Evolutionary conservation across 73 alveolate species (phyloP).

Genomic region (Effrenium voratum): DNA sequence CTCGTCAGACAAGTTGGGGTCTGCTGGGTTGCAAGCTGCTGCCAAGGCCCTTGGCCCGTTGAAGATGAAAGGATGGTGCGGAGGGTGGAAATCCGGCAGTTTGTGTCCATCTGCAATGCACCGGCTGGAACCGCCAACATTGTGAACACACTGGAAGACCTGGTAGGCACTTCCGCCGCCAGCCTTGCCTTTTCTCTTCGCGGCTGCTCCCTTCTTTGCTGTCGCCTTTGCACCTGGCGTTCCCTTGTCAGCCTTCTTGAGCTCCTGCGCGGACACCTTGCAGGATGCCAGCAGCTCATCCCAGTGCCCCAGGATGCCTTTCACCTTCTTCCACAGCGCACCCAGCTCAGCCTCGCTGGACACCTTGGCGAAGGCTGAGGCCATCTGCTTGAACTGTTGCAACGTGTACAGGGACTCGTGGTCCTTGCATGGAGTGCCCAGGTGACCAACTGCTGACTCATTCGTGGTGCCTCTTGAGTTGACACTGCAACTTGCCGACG

Average conservation of each 20-base stretch:
- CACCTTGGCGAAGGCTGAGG: neutral
- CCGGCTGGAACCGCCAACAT: neutral
- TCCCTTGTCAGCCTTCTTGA: neutral
- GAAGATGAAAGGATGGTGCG: neutral
- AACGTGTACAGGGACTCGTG: neutral
- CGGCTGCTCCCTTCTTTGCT: neutral
- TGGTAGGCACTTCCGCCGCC: neutral
- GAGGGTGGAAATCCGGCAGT: too few species aligned
- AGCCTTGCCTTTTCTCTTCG: neutral
- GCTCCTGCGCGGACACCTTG: neutral
- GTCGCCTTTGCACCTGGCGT: neutral
- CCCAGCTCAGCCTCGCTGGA: neutral
- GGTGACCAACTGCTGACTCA: too few species aligned
- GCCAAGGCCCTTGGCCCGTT: neutral
- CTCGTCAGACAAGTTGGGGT: neutral
- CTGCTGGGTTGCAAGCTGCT: neutral
- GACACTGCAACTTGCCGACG: neutral
- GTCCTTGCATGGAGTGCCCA: conserved; percentile 30
- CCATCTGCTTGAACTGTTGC: neutral
- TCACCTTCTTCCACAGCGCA: neutral
- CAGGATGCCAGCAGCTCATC: neutral
- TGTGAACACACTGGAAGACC: neutral
- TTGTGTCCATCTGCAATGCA: neutral
- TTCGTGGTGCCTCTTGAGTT: neutral
- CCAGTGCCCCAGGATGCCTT: neutral